These are phyloP conservation scores for Nidularia sp. DNA, from an alignment of 768 basidiomycete genomes.

Conservation along the genomic window DNA sequence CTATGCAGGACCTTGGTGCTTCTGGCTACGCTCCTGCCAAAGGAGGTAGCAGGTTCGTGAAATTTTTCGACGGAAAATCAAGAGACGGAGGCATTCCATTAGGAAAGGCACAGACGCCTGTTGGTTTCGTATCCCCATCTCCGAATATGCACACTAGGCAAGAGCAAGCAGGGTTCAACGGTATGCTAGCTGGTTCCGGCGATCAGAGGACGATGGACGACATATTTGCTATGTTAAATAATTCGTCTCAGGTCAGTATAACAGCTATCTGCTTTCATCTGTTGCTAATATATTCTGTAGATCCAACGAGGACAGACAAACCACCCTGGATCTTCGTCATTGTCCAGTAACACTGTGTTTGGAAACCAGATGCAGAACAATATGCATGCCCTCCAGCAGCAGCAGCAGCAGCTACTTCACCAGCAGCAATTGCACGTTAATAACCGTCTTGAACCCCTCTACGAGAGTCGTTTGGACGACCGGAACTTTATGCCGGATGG, in stretches of 20 bases:
- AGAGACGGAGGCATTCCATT: constrained; percentile 33
- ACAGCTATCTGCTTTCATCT: not conserved
- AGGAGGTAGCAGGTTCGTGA: constrained; percentile 79
- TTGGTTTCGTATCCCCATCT: constrained; percentile 39
- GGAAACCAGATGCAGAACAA: constrained; percentile 29
- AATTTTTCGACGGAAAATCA: constrained; percentile 79
- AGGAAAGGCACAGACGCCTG: constrained; percentile 32
- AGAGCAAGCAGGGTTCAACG: constrained; percentile 35
- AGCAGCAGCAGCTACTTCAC: constrained; percentile 32
- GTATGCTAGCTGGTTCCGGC: constrained; percentile 27
- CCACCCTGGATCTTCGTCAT: constrained; percentile 15
- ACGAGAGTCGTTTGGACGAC: constrained; percentile 72
- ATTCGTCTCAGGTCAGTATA: constrained; percentile 62
- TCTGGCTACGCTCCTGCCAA: no score
- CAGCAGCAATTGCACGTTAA: constrained; percentile 36
- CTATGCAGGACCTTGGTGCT: no score
- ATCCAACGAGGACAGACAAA: constrained; percentile 25
- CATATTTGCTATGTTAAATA: constrained; percentile 77
- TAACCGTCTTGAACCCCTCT: constrained; percentile 62
- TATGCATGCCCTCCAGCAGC: constrained; percentile 28
- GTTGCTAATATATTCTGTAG: constrained; percentile 10
- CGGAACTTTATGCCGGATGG: constrained; percentile 80
- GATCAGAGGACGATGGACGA: constrained; percentile 73
- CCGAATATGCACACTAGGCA: constrained; percentile 42
- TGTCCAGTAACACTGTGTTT: constrained; percentile 24